phyloP scores from a whole-genome alignment of 202 grass and related monocot species.

The Panicum hallii region DNA sequence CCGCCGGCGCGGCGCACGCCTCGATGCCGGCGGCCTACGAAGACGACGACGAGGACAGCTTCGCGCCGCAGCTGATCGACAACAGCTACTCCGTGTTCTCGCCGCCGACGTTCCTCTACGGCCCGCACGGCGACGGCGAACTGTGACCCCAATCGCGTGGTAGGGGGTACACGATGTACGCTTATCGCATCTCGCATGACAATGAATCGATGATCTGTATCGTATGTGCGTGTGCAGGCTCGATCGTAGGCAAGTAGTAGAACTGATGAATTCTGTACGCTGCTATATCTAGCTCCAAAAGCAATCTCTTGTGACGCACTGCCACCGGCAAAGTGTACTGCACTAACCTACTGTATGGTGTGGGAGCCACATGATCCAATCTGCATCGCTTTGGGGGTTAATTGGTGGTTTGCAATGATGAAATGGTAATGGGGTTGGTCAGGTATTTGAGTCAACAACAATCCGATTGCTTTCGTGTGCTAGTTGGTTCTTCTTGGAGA shows the following conservation, averaged over 20 bases:
- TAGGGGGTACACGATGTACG: not conserved
- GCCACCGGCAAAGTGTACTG: not conserved
- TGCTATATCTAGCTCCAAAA: not conserved
- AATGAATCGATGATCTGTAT: constrained; percentile 25
- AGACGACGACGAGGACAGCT: constrained; percentile 44
- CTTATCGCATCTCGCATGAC: constrained; percentile 10
- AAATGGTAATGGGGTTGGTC: not conserved
- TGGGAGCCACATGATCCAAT: constrained; percentile 18
- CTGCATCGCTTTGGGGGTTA: not conserved
- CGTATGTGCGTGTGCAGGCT: constrained; percentile 32
- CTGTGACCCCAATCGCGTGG: constrained; percentile 15
- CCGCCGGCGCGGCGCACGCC: not conserved
- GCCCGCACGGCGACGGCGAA: constrained; percentile 37
- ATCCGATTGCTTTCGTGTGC: not conserved
- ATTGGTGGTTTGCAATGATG: not conserved
- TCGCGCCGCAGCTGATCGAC: constrained; percentile 70
- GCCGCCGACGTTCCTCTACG: constrained; percentile 65
- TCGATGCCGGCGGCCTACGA: not conserved
- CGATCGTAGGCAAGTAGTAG: not conserved
- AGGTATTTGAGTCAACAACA: not conserved
- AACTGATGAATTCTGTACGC: not conserved
- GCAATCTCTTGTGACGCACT: not conserved
- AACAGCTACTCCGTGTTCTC: constrained; percentile 69
- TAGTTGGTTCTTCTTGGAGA: not conserved
- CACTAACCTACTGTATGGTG: not conserved